A percentile compares a stretch with the other conserved stretches of the same genome.
Evolutionary conservation across 1,284 basidiomycete species (phyloP).

Genomic region (Chalciporus sp.): DNA sequence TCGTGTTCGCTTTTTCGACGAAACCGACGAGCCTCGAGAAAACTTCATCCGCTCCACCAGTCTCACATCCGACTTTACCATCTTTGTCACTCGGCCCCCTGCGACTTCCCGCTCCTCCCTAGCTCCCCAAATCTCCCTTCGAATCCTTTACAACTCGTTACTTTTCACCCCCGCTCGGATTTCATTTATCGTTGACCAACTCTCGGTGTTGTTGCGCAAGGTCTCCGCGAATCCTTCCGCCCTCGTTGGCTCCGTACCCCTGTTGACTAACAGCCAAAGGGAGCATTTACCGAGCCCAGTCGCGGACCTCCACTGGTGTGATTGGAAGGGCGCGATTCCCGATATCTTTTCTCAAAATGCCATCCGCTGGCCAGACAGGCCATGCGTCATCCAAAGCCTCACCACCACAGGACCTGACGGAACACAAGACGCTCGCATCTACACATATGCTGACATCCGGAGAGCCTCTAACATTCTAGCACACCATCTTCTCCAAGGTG

Average conservation of each 20-base stretch:
- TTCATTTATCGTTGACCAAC: conserved; percentile 81
- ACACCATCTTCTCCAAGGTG: conserved; percentile 85
- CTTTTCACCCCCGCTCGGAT: conserved; percentile 87
- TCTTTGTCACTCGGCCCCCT: conserved; percentile 73
- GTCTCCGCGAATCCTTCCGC: conserved; percentile 65
- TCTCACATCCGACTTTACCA: conserved; percentile 89
- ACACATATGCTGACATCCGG: conserved; percentile 84
- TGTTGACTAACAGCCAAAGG: conserved; percentile 79
- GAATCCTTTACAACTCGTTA: conserved; percentile 93
- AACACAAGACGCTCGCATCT: conserved; percentile 61
- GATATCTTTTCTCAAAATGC: conserved; percentile 91
- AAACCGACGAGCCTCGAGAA: conserved; percentile 74
- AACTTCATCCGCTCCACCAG: conserved; percentile 80
- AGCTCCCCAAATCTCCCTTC: conserved; percentile 80
- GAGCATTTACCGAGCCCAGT: conserved; percentile 82
- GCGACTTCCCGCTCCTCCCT: conserved; percentile 72
- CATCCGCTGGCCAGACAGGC: conserved; percentile 69
- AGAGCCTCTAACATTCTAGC: conserved; percentile 89
- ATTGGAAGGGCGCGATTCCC: conserved; percentile 94
- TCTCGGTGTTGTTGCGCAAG: conserved; percentile 79
- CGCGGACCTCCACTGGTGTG: conserved; percentile 94
- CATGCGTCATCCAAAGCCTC: conserved; percentile 84
- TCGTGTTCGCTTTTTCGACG: conserved; percentile 96
- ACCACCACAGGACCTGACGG: conserved; percentile 44
- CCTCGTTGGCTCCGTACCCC: conserved; percentile 74